Conservation (phyloP, 371 early-diverging fungal genomes). For the Nematocida major region DNA sequence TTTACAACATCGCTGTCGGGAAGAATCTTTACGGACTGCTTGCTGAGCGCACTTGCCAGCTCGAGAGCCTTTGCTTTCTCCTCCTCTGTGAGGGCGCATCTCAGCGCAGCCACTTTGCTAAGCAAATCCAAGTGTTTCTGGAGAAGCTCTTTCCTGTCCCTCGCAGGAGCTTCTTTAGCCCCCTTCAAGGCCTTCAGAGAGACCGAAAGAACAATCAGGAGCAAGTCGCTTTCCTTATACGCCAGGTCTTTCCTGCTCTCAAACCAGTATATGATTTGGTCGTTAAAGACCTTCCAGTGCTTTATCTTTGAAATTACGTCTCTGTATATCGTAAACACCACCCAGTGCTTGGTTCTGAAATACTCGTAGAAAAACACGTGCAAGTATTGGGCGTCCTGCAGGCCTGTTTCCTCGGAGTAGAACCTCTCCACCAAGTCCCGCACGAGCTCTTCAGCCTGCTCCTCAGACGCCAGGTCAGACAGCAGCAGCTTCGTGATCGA, state of each 20-base stretch:
- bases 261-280: slow-evolving; percentile 48
- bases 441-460: background rate
- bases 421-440: background rate
- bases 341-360: slow-evolving; percentile 27
- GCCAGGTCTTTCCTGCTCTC: background rate
- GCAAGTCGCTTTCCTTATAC: background rate
- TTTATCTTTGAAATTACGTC: slow-evolving; percentile 9
- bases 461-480: slow-evolving; percentile 7
- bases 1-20: slow-evolving; percentile 44
- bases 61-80: background rate
- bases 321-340: slow-evolving; percentile 18
- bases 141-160: slow-evolving; percentile 18
- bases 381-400: slow-evolving; percentile 33
- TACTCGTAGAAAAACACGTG: slow-evolving; percentile 42
- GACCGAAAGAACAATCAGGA: slow-evolving; percentile 4
- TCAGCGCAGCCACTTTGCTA: slow-evolving; percentile 9
- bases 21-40: slow-evolving; percentile 27
- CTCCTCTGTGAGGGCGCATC: background rate
- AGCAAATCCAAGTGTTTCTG: slow-evolving; percentile 36
- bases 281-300: slow-evolving; percentile 51
- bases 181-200: background rate
- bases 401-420: slow-evolving; percentile 11
- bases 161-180: background rate
- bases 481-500: slow-evolving; percentile 6
- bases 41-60: slow-evolving; percentile 31